Base-by-base conservation (phyloP, 495 filamentous ascomycete genomes). In the Penicillium longicatenatum region DNA sequence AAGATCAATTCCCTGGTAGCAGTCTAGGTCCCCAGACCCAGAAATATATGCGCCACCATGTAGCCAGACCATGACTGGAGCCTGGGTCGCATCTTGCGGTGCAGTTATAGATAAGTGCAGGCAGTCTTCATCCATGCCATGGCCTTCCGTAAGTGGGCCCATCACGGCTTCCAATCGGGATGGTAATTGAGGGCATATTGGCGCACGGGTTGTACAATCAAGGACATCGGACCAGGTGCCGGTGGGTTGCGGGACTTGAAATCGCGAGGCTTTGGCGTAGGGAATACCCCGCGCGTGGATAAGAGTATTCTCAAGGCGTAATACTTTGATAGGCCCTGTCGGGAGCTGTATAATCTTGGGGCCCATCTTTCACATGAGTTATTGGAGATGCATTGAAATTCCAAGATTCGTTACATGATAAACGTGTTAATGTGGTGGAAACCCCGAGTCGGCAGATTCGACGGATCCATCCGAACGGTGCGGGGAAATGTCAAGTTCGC, bases 41-140 rank as follows among this genome's bases (percentile, higher is more conserved):
- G 58, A 60, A 0, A 55, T 52, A 42, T 60, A 60, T 16, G 52
- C 58, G 11, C 58, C 58, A 5, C 58, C 58, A 19, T 56, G 58
- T 17, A 60, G 9, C 52, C 52, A 60, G n/a, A 60, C 46, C 52
- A 60, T 60, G 35, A 60, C 58, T 0, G 52, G 58, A 2, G 53
- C 48, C 17, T 44, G 24, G 16, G 20, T 41, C n/a, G 39, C 47
- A 22, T 55, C 31, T n/a, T 46, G 46, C 11, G 58, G 58, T 10
- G 58, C 46, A 6, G 31, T 51, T 7, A 55, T 37, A n/a, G 52
- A 51, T 16, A 60, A 26, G 20, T 43, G 52, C 14, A 56, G 19
- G 48, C 58, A 60, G 22, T 45, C 39, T 50, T 60, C 58, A 14
- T 45, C 44, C 14, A 55, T 17, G 12, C 26, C 31, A 20, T 55